These are phyloP conservation scores for Cercophora newfieldiana DNA, from an alignment of 495 filamentous ascomycete species.

Conservation along the genomic window DNA sequence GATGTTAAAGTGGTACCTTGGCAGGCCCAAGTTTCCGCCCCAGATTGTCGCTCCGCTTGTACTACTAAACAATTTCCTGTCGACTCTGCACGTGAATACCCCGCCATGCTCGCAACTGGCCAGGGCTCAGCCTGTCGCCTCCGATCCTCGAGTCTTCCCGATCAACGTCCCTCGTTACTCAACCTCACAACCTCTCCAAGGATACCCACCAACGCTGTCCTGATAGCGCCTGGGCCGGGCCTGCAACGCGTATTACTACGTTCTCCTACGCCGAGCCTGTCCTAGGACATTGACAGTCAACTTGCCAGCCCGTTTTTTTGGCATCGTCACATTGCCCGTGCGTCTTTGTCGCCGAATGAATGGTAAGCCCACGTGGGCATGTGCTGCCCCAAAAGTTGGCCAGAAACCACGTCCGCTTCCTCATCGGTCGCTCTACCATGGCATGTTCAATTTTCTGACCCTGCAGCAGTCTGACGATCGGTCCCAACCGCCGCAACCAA, in stretches of 20 bases:
- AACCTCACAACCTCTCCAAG: not conserved
- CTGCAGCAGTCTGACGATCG: conserved; percentile 58
- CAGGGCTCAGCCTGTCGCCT: not conserved
- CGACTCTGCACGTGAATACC: not conserved
- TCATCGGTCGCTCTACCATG: not conserved
- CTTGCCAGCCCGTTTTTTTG: not conserved
- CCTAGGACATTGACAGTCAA: not conserved
- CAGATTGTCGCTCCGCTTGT: not conserved
- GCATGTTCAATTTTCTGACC: not conserved
- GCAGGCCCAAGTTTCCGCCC: not conserved
- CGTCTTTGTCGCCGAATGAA: conserved; percentile 1
- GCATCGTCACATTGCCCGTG: not conserved
- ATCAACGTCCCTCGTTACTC: not conserved
- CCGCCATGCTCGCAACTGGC: not conserved
- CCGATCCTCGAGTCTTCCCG: not conserved
- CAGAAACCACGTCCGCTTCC: not conserved
- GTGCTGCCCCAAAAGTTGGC: not conserved
- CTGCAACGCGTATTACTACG: not conserved
- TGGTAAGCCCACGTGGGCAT: not conserved
- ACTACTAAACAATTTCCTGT: not conserved
- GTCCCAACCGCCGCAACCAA: conserved; percentile 56
- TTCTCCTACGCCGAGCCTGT: not conserved
- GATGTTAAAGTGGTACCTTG: conserved; percentile 15
- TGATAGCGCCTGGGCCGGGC: not conserved
- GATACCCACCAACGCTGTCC: not conserved